Conservation (phyloP, 306 rosid species). For the Macrotyloma uniflorum region DNA sequence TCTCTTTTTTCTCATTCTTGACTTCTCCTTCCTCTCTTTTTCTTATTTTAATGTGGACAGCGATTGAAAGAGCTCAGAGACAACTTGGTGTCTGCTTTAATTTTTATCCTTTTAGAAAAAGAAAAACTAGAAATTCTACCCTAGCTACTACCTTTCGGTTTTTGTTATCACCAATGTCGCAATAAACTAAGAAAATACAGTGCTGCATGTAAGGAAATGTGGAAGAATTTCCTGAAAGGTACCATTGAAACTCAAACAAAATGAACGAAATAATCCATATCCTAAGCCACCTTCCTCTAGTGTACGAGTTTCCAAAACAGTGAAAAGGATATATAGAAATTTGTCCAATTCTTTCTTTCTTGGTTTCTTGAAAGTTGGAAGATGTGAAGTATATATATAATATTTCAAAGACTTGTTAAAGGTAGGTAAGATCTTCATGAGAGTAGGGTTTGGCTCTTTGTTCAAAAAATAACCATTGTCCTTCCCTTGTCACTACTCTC, state of each 20-base stretch:
- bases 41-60: slow-evolving; percentile 29
- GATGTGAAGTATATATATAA: not conserved
- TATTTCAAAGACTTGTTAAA: not conserved
- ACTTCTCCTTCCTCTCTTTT: slow-evolving; percentile 25
- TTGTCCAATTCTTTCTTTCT: slow-evolving; percentile 19
- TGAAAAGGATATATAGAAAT: no score
- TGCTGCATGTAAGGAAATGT: not conserved
- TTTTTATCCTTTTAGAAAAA: not conserved
- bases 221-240: not conserved
- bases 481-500: slow-evolving; percentile 29
- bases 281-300: slow-evolving; percentile 9
- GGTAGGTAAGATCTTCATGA: slow-evolving; percentile 9
- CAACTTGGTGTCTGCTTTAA: slow-evolving; percentile 14
- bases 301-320: not conserved
- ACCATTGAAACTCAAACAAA: slow-evolving; percentile 4
- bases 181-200: not conserved
- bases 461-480: slow-evolving; percentile 1
- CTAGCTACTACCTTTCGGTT: not conserved
- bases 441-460: slow-evolving; percentile 27
- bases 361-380: slow-evolving; percentile 26
- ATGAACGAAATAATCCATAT: not conserved
- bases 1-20: slow-evolving; percentile 4
- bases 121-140: not conserved
- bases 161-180: not conserved
- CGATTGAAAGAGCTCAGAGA: slow-evolving; percentile 11